Evolutionary conservation across 2,329 filamentous ascomycete genomes (phyloP), one percentile per base, ranked within the genome.

Genomic region (Monosporascus sp.): DNA sequence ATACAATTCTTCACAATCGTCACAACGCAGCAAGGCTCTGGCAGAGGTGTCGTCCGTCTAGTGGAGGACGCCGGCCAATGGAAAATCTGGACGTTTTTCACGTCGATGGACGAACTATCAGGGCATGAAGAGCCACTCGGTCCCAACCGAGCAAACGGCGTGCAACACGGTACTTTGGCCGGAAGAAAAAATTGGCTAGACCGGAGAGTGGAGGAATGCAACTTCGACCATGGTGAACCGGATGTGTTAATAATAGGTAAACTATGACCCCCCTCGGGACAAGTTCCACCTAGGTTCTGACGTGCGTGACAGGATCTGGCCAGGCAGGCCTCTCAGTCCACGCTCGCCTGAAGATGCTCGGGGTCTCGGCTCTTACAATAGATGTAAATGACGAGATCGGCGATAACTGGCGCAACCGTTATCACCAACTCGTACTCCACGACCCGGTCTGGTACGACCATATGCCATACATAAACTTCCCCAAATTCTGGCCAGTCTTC

Each of bases 401-500:
- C 6, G 81, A 85, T 64, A 82, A 78, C 60, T 86, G 83, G 83
- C 73, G 81, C 37, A 75, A 74, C 20, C 70, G 83, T 20, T 85
- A 85, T 57, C 76, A 73, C 52, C 72, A 76, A 48, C 73, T 78
- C 6, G 73, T 86, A 0, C 76, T 85, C 0, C 84, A 88, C 61
- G 84, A 86, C 58, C 83, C 84, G 0, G 78, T 86, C 17, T 83
- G 75, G 72, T 77, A 72, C 55, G 76, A 79, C 48, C 75, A 81
- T 61, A 69, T 85, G 67, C 81, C 84, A 0, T 88, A 85, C 62
- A 61, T 87, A 3, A 71, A 73, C 0, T 87, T 86, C 58, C 84
- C 84, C 0, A 64, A 76, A 0, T 76, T 73, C 55, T 87, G 83
- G 83, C 84, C 84, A 0, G 67, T 85, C 18, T 88, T 85, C 66